Base-by-base conservation (phyloP, 805 yeast species). In the Kazachstania viticola region DNA sequence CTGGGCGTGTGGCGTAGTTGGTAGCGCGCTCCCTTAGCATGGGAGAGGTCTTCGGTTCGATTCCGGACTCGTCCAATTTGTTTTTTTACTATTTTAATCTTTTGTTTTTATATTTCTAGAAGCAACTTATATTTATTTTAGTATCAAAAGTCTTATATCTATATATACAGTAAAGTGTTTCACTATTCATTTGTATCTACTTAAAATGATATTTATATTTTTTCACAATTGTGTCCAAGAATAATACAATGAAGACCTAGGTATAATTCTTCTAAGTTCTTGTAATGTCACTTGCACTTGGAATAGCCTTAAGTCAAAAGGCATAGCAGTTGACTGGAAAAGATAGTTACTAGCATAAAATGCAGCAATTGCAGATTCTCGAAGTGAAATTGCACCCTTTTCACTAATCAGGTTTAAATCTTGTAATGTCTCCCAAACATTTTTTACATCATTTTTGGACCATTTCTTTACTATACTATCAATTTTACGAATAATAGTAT, bases 21-120 rank as follows among this genome's bases (percentile, higher is more conserved):
- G 79, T 73, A 73, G 79, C 79, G 79, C 79, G 79, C 69, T 70
- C 74, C 72, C 79, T 71, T 73, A 71, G 78, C 78, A 72, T 71
- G 79, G 71, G 75, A 71, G 71, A 73, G 79, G 80, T 73, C 79
- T 70, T 72, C 72, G 79, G 79, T 73, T 73, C 79, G 75, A 73
- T 67, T 72, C 79, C 79, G 71, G 72, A 69, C 77, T 72, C 75
- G 78, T 73, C 78, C 79, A 72, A n/a, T n/a, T n/a, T n/a, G n/a
- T n/a, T n/a, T n/a, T n/a, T n/a, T n/a, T n/a, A n/a, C n/a, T n/a
- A n/a, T n/a, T n/a, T n/a, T n/a, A n/a, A n/a, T n/a, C n/a, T n/a
- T n/a, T n/a, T n/a, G n/a, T n/a, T n/a, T n/a, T n/a, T n/a, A n/a
- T n/a, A n/a, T n/a, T n/a, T n/a, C n/a, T n/a, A n/a, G n/a, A n/a